Conservation (phyloP, 2,329 filamentous ascomycete species). For the Knoxdaviesia proteae region DNA sequence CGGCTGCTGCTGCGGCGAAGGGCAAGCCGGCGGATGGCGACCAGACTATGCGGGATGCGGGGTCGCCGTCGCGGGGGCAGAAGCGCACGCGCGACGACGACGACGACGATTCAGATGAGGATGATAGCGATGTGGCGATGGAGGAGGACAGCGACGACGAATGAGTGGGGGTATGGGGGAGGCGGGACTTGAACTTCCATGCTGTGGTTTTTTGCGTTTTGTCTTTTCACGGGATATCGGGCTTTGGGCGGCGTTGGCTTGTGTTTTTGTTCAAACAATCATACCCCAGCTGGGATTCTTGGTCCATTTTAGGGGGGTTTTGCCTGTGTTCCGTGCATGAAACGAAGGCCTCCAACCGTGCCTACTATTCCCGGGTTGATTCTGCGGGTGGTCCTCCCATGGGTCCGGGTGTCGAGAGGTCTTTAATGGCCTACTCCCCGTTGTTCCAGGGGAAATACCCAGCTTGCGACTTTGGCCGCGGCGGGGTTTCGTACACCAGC, state of each 20-base stretch:
- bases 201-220: not conserved
- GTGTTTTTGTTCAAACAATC: not conserved
- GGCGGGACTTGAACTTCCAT: not conserved
- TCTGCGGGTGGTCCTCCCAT: no score
- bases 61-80: conserved; percentile 32
- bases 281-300: not conserved
- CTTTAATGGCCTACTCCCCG: no score
- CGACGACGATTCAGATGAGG: conserved; percentile 44
- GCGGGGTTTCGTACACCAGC: not conserved
- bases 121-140: conserved; percentile 48
- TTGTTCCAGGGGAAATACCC: no score
- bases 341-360: no score
- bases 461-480: not conserved
- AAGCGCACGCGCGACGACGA: conserved; percentile 57
- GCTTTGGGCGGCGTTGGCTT: not conserved
- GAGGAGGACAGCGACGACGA: conserved; percentile 58
- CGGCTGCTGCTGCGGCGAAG: conserved; percentile 21
- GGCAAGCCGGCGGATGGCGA: conserved; percentile 25
- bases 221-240: not conserved
- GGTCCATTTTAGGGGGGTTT: not conserved
- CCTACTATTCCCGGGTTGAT: no score
- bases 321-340: no score
- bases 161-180: conserved; percentile 11
- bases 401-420: no score
- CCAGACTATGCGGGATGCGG: conserved; percentile 26